A percentile compares a stretch with the other conserved stretches of the same genome.
Evolutionary conservation across 371 early-diverging fungal species (phyloP).

Genomic region (Mortierella sp.): DNA sequence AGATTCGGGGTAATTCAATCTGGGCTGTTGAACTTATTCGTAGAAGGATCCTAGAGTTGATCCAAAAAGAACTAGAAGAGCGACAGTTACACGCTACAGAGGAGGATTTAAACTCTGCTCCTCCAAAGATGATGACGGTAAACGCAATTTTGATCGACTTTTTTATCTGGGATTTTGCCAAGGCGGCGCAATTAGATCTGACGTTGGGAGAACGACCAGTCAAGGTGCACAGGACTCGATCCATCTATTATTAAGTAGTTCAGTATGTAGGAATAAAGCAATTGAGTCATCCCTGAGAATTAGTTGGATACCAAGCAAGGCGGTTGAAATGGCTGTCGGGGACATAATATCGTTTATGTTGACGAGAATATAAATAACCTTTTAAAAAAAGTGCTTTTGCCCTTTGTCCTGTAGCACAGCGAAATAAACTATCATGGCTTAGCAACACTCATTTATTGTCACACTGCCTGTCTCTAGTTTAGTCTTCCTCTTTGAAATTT

Average conservation of each 20-base stretch:
- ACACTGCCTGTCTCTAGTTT: neutral
- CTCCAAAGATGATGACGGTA: constrained; percentile 48
- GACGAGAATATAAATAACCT: neutral
- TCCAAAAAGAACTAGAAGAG: constrained; percentile 30
- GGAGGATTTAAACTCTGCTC: constrained; percentile 1
- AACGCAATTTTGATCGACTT: constrained; percentile 92
- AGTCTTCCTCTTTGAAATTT: constrained; percentile 46
- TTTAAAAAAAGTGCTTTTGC: too few species aligned
- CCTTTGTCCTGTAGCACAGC: neutral
- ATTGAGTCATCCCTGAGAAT: too few species aligned
- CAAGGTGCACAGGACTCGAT: constrained; percentile 86
- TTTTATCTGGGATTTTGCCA: constrained; percentile 91
- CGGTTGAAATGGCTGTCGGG: too few species aligned
- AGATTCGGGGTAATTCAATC: constrained; percentile 89
- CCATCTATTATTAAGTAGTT: constrained; percentile 72
- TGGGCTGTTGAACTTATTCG: constrained; percentile 86
- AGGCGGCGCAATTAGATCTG: constrained; percentile 68
- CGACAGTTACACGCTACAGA: constrained; percentile 5
- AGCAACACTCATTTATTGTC: neutral
- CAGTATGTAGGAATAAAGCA: neutral
- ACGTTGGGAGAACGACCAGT: constrained; percentile 63
- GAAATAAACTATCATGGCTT: constrained; percentile 2
- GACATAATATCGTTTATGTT: too few species aligned
- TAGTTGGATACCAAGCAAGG: too few species aligned
- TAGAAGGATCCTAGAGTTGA: constrained; percentile 60